phyloP scores from a whole-genome alignment of 2,329 filamentous ascomycete genomes.

The Fusarium pininemorale region DNA sequence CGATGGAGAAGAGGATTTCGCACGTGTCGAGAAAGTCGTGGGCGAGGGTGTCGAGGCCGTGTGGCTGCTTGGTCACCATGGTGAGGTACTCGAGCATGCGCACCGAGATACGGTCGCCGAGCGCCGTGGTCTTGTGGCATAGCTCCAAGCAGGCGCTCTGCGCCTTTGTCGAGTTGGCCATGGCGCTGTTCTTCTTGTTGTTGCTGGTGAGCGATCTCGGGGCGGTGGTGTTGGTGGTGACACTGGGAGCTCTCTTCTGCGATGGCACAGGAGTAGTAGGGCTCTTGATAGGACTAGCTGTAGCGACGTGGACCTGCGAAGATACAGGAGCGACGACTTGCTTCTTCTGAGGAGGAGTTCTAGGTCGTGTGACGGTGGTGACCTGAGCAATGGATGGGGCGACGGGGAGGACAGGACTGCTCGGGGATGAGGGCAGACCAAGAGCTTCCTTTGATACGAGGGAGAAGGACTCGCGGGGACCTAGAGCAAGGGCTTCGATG shows the following conservation, averaged over 20 bases:
- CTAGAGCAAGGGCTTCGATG: constrained; percentile 44
- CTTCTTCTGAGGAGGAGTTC: constrained; percentile 22
- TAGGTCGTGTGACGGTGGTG: neutral
- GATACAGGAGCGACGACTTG: neutral
- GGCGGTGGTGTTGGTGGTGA: neutral
- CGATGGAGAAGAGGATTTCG: constrained; percentile 73
- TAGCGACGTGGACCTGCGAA: neutral
- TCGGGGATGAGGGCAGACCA: constrained; percentile 32
- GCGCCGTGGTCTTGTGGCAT: constrained; percentile 66
- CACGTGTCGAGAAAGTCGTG: constrained; percentile 74
- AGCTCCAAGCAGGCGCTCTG: constrained; percentile 51
- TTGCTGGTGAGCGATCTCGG: constrained; percentile 25
- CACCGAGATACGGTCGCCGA: constrained; percentile 71
- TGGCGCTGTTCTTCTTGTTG: constrained; percentile 34
- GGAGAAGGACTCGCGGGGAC: constrained; percentile 40
- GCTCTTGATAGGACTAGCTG: constrained; percentile 1
- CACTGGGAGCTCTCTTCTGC: neutral
- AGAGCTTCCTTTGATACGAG: constrained; percentile 43
- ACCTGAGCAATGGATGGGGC: neutral
- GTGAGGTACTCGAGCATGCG: constrained; percentile 72
- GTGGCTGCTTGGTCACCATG: constrained; percentile 62
- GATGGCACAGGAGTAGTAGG: neutral
- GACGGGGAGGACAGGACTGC: constrained; percentile 3
- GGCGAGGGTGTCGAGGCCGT: constrained; percentile 67
- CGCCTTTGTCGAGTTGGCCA: constrained; percentile 41